Percentiles rank a stretch among this genome's conserved stretches.
Evolutionary conservation across 2,329 filamentous ascomycete species (phyloP).

Genomic region (Periconia digitata): DNA sequence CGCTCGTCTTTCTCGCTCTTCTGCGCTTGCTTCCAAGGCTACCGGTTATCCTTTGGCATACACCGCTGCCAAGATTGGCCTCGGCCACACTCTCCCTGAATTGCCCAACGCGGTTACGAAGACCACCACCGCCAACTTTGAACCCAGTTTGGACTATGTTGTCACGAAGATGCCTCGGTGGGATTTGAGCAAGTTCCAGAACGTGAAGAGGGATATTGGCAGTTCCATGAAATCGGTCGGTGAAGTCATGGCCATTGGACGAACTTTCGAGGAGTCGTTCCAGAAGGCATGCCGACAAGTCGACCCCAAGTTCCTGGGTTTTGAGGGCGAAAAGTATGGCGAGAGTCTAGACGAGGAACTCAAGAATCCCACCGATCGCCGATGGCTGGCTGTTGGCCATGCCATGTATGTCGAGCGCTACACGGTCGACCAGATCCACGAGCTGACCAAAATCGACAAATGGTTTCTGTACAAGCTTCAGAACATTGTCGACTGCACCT

Average conservation of each 20-base stretch:
- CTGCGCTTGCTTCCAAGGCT: constrained; percentile 94
- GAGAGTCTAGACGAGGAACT: constrained; percentile 89
- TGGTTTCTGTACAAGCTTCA: constrained; percentile 99
- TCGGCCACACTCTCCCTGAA: constrained; percentile 92
- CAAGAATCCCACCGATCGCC: constrained; percentile 89
- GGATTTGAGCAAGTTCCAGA: constrained; percentile 98
- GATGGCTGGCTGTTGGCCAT: constrained; percentile 96
- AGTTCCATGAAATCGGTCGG: constrained; percentile 99
- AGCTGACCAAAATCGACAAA: constrained; percentile 97
- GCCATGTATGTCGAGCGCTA: constrained; percentile 98
- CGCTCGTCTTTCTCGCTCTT: constrained; percentile 95
- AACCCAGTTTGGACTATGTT: constrained; percentile 95
- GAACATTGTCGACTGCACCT: constrained; percentile 91
- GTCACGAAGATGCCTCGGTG: constrained; percentile 98
- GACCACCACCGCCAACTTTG: constrained; percentile 98
- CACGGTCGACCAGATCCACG: constrained; percentile 86
- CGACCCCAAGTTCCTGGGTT: constrained; percentile 86
- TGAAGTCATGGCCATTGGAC: constrained; percentile 98
- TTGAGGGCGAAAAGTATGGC: constrained; percentile 87
- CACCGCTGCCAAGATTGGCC: constrained; percentile 95
- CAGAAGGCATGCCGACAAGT: constrained; percentile 98
- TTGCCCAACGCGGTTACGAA: constrained; percentile 97
- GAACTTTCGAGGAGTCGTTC: constrained; percentile 98
- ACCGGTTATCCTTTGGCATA: constrained; percentile 97
- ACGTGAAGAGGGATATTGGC: constrained; percentile 95